Evolutionary conservation across 192 early-diverging fungal genomes (phyloP).

Genomic region (Bifiguratus adelaidae): DNA sequence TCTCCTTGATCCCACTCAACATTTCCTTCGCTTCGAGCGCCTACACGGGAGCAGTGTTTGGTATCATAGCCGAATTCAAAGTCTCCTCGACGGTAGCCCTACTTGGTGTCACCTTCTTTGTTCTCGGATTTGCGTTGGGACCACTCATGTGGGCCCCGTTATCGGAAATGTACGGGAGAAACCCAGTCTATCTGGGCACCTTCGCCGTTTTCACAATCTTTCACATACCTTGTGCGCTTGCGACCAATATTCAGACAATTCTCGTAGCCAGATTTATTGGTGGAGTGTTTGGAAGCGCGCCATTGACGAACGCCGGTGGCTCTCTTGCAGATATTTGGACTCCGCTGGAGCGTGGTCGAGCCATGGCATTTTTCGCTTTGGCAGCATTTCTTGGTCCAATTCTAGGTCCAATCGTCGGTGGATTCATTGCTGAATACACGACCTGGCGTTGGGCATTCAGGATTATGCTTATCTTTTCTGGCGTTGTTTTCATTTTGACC

Average conservation of each 20-base stretch:
- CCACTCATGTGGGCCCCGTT: conserved; percentile 9
- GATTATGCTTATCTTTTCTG: conserved; percentile 40
- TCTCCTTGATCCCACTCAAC: too few species aligned
- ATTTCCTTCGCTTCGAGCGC: too few species aligned
- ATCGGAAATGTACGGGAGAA: conserved; percentile 4
- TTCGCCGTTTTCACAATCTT: conserved; percentile 11
- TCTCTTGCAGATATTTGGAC: conserved; percentile 22
- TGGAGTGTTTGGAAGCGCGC: conserved; percentile 12
- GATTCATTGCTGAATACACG: conserved; percentile 16
- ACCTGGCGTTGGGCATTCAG: conserved; percentile 43
- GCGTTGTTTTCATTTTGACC: conserved; percentile 26
- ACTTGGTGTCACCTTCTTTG: too few species aligned
- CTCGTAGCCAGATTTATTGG: conserved; percentile 19
- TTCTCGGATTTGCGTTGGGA: conserved; percentile 7
- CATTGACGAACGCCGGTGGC: conserved; percentile 20
- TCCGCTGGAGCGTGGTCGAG: conserved; percentile 15
- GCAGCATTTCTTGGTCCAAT: conserved; percentile 24
- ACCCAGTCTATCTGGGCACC: conserved; percentile 12
- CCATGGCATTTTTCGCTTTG: conserved; percentile 17
- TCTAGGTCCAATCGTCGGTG: conserved; percentile 22
- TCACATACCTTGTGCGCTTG: conserved; percentile 13
- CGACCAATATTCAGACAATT: conserved; percentile 13
- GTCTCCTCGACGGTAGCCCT: too few species aligned
- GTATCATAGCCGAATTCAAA: too few species aligned
- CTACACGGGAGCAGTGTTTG: too few species aligned